Base-by-base conservation (phyloP, 2,329 filamentous ascomycete species). In the Colletotrichum liaoningense region DNA sequence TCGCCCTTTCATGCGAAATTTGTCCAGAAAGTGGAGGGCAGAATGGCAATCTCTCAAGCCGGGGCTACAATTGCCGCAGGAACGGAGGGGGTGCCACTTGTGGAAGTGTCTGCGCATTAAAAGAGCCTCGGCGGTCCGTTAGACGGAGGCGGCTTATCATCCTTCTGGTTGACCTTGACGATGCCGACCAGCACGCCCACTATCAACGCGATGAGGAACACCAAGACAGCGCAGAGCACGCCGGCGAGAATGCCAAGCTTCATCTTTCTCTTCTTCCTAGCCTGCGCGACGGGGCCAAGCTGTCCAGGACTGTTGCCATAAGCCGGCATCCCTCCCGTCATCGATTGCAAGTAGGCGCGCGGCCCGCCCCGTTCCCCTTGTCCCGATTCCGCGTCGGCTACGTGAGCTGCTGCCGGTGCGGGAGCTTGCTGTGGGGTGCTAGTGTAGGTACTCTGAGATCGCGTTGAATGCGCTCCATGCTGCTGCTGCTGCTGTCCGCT, bases 151-250 rank as follows among this genome's bases (percentile, higher is more conserved):
- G 35, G 56, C 63, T 52, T 67, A n/a, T 74, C 58, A 35, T 67
- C 56, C 28, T 66, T 63, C 12, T 33, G 46, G 35, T 65, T 55
- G 14, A 68, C 30, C 59, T 73, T 74, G 22, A 75, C 49, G 7
- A 75, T 63, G 57, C 72, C 74, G 5, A 75, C 46, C 26, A 66
- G 46, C 3, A 76, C 57, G n/a, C 75, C 75, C 42, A 76, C 63
- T 24, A 73, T 65, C 55, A 76, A 19, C 5, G 64, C 71, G n/a
- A 76, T 57, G 24, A 76, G 68, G 38, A 76, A 64, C 60, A 75
- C 19, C 28, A 76, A 19, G 7, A 72, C 67, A 30, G 67, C 54
- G 55, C 74, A 73, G 19, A 72, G 67, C 8, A 67, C 38, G 11
- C 56, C 57, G 7, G 65, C 71, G 11, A 68, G 62, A 11, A 67